phyloP scores from a whole-genome alignment of 805 yeast species.

The Nakazawaea wickerhamii region DNA sequence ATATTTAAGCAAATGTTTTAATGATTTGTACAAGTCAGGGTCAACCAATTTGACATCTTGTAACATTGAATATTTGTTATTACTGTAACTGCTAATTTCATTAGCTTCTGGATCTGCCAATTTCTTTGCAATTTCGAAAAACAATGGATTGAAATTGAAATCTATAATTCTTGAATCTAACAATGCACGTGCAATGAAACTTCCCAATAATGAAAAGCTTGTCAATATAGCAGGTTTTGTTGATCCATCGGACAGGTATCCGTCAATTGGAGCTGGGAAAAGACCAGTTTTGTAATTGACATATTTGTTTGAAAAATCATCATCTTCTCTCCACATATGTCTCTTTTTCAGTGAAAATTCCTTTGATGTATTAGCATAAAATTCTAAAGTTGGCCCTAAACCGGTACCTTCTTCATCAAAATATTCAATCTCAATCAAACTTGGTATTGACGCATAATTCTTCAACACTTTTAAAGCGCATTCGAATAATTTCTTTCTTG shows the following conservation, averaged over 20 bases:
- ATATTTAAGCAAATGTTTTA: conserved; percentile 43
- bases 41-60: conserved; percentile 40
- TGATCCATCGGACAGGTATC: conserved; percentile 20
- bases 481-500: conserved; percentile 62
- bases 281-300: conserved; percentile 47
- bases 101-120: conserved; percentile 7
- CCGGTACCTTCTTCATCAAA: conserved; percentile 95
- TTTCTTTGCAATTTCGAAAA: conserved; percentile 54
- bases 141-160: conserved; percentile 65
- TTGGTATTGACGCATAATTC: conserved; percentile 72
- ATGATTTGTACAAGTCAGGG: conserved; percentile 49
- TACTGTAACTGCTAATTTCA: conserved; percentile 13
- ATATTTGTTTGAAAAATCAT: conserved; percentile 27
- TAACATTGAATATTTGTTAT: conserved; percentile 8
- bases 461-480: conserved; percentile 78
- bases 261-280: conserved; percentile 64
- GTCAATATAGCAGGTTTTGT: conserved; percentile 39
- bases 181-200: conserved; percentile 79
- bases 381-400: conserved; percentile 91
- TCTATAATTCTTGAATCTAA: conserved; percentile 87
- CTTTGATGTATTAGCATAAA: conserved; percentile 74
- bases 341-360: conserved; percentile 58
- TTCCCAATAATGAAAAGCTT: conserved; percentile 67
- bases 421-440: conserved; percentile 80
- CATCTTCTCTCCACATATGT: conserved; percentile 62